Percentiles rank a stretch among this genome's conserved stretches.
Conservation (phyloP, 164 flowering plant species). For the Amborella trichopoda region DNA sequence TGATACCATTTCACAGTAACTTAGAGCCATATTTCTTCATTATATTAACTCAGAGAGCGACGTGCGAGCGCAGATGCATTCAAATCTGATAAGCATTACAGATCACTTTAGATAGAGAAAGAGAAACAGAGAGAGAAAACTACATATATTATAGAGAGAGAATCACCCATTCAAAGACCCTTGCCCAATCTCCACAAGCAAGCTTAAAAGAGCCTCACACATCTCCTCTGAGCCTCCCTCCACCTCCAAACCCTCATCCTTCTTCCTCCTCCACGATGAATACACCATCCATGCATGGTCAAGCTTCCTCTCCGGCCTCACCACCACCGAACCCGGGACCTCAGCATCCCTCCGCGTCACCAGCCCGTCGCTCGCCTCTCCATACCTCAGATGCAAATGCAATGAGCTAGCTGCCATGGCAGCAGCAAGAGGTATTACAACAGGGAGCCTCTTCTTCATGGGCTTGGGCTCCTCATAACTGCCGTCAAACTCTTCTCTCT, state of each 20-base stretch:
- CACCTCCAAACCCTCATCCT: background rate
- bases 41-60: no score
- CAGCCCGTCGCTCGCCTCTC: conserved; percentile 87
- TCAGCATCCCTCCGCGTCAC: conserved; percentile 87
- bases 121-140: no score
- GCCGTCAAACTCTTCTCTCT: conserved; percentile 18
- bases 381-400: conserved; percentile 64
- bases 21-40: no score
- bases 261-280: conserved; percentile 40
- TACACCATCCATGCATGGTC: conserved; percentile 95
- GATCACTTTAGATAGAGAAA: no score
- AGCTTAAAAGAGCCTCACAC: conserved; percentile 75
- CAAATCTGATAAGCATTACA: no score
- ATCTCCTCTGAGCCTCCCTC: conserved; percentile 58
- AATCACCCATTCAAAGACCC: no score
- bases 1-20: no score
- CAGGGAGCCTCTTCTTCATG: conserved; percentile 24
- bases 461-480: conserved; percentile 17
- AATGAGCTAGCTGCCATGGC: conserved; percentile 79
- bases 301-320: conserved; percentile 57
- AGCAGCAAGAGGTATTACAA: conserved; percentile 66
- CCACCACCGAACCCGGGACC: conserved; percentile 83
- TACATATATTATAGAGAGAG: no score
- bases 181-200: conserved; percentile 65
- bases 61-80: no score